Evolutionary conservation across 768 basidiomycete species (phyloP).

Genomic region (Amanita muscaria): DNA sequence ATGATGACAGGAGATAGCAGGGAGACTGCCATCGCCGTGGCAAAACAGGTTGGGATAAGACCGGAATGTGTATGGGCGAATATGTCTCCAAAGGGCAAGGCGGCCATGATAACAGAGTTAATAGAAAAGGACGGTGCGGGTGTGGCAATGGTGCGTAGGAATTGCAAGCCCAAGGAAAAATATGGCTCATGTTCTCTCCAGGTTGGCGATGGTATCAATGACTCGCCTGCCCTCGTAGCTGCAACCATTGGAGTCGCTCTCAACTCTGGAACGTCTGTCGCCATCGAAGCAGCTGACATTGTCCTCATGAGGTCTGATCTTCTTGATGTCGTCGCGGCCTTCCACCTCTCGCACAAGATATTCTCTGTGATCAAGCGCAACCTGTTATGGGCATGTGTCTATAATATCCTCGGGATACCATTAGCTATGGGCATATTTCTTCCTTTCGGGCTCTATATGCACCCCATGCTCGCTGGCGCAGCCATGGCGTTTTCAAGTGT

Average conservation of each 20-base stretch:
- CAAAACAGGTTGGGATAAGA: conserved; percentile 81
- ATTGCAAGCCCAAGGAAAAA: background rate
- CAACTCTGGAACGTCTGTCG: conserved; percentile 92
- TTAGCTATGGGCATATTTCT: conserved; percentile 96
- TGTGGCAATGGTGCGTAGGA: conserved; percentile 76
- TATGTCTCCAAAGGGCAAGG: conserved; percentile 96
- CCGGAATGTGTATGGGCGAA: conserved; percentile 80
- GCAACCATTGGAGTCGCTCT: conserved; percentile 96
- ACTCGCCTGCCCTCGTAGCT: conserved; percentile 93
- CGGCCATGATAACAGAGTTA: conserved; percentile 71
- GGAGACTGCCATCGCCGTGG: conserved; percentile 80
- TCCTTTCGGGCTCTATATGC: conserved; percentile 86
- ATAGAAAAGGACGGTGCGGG: conserved; percentile 63
- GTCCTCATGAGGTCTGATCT: conserved; percentile 97
- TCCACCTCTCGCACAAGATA: conserved; percentile 83
- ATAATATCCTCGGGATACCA: conserved; percentile 90
- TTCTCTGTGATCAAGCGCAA: conserved; percentile 89
- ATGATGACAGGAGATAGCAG: conserved; percentile 94
- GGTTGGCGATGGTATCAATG: conserved; percentile 99
- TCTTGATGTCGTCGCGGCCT: conserved; percentile 93
- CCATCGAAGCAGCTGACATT: conserved; percentile 96
- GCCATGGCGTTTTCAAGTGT: conserved; percentile 99
- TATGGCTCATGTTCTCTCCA: conserved; percentile 20
- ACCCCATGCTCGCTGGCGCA: conserved; percentile 97
- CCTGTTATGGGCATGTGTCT: conserved; percentile 92